Evolutionary conservation across 2,329 filamentous ascomycete species (phyloP), one percentile per base, ranked within the genome.

Genomic region (Lasiodiplodia sp.): DNA sequence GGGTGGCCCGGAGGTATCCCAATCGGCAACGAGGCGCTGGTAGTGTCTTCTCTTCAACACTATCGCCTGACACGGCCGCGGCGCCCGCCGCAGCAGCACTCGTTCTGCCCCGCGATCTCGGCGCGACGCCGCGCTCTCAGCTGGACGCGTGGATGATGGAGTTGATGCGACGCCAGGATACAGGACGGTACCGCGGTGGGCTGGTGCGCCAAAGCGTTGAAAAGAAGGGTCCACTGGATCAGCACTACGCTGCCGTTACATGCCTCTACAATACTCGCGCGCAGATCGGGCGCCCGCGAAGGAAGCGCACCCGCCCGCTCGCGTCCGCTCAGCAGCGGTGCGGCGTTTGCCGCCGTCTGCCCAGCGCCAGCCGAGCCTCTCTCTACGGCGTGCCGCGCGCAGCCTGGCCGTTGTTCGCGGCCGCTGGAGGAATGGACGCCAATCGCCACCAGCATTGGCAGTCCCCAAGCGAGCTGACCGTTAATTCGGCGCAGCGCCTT

Each of bases 401-500:
- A 37, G 25, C 25, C 57, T n/a, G 21, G 40, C 56, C 12, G 16
- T 21, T n/a, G 38, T 14, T 28, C 38, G 21, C 40, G 56, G 56
- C 37, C 6, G 34, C 37, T 11, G 53, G 40, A 23, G 56, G 11
- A 60, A 44, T 47, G 44, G 7, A 47, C 44, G 44, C 44, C 44
- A 21, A n/a, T 63, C 34, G 58, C 58, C 58, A 63, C 58, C 58
- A 63, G 34, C 58, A 51, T 49, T 51, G 58, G 58, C 58, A 52
- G 60, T 28, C 25, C 38, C 60, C 60, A 64, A 64, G 60, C 60
- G 60, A 64, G 60, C 60, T 64, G 60, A 28, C 58, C 63, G 63
- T 56, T 66, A 65, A 65, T 65, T 65, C 62, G 62, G 63, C 51
- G 37, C 63, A 56, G 63, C 49, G 62, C 62, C 63, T 55, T 66